Percentiles rank a stretch among this genome's conserved stretches.
Evolutionary conservation across 345 rosid species (phyloP).

Genomic region (Sisymbrium irio): DNA sequence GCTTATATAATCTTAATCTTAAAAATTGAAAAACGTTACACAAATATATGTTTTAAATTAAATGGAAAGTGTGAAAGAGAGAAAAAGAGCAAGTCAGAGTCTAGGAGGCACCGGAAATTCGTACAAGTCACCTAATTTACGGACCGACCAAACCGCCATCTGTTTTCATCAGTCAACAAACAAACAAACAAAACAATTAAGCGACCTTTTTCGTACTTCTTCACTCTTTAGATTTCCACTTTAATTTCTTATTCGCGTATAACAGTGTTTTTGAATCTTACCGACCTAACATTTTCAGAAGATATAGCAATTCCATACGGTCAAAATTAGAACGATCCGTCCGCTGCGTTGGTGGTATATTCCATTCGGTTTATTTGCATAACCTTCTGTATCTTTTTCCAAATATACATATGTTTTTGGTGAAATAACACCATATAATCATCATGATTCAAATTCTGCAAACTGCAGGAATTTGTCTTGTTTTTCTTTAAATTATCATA

Average conservation of each 20-base stretch:
- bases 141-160: conserved; percentile 37
- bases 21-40: conserved; percentile 14
- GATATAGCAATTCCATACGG: background rate
- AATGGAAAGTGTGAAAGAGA: conserved; percentile 24
- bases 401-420: background rate
- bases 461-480: conserved; percentile 1
- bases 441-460: conserved; percentile 21
- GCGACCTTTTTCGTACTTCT: background rate
- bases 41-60: background rate
- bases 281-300: conserved; percentile 9
- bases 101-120: conserved; percentile 22
- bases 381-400: background rate
- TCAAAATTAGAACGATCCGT: background rate
- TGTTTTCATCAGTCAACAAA: conserved; percentile 29
- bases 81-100: conserved; percentile 27
- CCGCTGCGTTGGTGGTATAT: background rate
- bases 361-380: conserved; percentile 1
- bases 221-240: background rate
- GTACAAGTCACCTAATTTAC: conserved; percentile 22
- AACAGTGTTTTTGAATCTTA: conserved; percentile 14
- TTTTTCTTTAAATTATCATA: conserved; percentile 17
- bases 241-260: background rate
- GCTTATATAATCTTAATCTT: background rate
- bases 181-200: background rate
- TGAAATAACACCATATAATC: background rate